These are phyloP conservation scores for Paradendryphiella salina DNA, from an alignment of 2,329 filamentous ascomycete species.

Conservation along the genomic window DNA sequence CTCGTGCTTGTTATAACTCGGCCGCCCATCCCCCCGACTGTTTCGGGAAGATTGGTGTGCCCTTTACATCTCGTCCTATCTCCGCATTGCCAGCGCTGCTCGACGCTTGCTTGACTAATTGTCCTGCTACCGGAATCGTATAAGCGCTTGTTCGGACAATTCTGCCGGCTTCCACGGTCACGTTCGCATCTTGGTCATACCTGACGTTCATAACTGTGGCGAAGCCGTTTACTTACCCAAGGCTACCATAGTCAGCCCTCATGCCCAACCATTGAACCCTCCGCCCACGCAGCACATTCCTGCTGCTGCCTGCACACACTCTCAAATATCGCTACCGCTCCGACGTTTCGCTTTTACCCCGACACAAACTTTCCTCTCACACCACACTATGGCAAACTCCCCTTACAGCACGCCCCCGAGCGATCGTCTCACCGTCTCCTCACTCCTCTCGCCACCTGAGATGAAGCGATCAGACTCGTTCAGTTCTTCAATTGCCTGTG, in stretches of 20 bases:
- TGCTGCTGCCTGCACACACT: constrained; percentile 19
- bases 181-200: constrained; percentile 19
- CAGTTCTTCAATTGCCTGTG: constrained; percentile 36
- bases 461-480: constrained; percentile 48
- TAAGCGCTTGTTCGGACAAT: constrained; percentile 35
- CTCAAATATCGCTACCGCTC: constrained; percentile 13
- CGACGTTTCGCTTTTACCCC: constrained; percentile 10
- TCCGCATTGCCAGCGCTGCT: constrained; percentile 27
- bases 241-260: constrained; percentile 17
- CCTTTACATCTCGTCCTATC: constrained; percentile 28
- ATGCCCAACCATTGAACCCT: constrained; percentile 14
- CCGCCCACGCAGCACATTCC: constrained; percentile 7
- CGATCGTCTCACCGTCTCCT: constrained; percentile 44
- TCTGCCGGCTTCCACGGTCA: constrained; percentile 40
- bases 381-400: constrained; percentile 37
- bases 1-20: constrained; percentile 27
- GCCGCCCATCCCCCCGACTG: constrained; percentile 24
- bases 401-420: constrained; percentile 34
- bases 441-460: constrained; percentile 49
- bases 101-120: constrained; percentile 30
- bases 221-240: constrained; percentile 14
- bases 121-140: constrained; percentile 17
- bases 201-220: constrained; percentile 16
- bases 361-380: constrained; percentile 26
- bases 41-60: constrained; percentile 32